phyloP scores from a whole-genome alignment of 805 yeast species.

The Candida arabinofermentans region DNA sequence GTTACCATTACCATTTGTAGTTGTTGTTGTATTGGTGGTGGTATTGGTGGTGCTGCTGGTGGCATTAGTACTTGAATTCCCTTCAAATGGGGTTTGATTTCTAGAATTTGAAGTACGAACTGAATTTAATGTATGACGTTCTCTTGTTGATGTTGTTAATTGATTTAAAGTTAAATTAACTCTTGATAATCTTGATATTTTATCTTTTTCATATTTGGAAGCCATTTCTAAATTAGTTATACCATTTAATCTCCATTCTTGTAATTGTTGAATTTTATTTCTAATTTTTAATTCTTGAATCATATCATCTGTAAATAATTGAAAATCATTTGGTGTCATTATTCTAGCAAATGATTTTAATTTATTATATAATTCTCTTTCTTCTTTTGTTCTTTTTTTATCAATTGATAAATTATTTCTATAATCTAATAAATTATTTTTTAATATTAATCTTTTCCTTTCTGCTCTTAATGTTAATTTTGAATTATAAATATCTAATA shows the following conservation, averaged over 20 bases:
- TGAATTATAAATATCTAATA: conserved; percentile 85
- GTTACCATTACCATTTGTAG: conserved; percentile 25
- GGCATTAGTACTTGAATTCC: conserved; percentile 4
- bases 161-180: conserved; percentile 11
- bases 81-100: conserved; percentile 24
- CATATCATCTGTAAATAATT: conserved; percentile 66
- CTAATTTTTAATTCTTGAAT: conserved; percentile 75
- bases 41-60: too few species aligned
- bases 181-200: conserved; percentile 52
- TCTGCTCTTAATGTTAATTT: conserved; percentile 90
- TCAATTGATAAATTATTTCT: conserved; percentile 77
- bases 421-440: conserved; percentile 79
- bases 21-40: too few species aligned
- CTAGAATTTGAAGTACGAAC: conserved; percentile 27
- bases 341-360: conserved; percentile 79
- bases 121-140: conserved; percentile 29
- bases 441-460: conserved; percentile 75
- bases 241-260: conserved; percentile 91
- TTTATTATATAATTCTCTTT: conserved; percentile 71
- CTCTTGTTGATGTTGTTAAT: conserved; percentile 38
- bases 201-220: conserved; percentile 82
- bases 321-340: conserved; percentile 78
- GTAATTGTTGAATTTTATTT: conserved; percentile 80
- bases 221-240: conserved; percentile 82
- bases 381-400: conserved; percentile 84